phyloP scores from a whole-genome alignment of 352 stramenopile genomes.

The Phytophthora uliginosa region DNA sequence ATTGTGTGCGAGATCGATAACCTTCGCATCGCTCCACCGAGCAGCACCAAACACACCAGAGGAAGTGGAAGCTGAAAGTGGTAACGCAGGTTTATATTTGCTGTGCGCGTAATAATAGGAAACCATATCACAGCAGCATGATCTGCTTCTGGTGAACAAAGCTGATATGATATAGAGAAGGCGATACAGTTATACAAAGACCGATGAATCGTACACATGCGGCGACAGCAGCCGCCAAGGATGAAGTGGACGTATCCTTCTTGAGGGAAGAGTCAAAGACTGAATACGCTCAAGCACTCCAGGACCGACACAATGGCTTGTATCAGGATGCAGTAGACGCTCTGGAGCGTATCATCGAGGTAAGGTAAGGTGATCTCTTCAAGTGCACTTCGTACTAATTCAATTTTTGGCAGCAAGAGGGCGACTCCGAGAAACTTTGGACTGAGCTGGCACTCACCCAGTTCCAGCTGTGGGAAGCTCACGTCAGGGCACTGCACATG shows the following conservation, averaged over 20 bases:
- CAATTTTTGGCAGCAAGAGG: slow-evolving; percentile 48
- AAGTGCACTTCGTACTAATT: slow-evolving; percentile 1
- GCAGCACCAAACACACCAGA: slow-evolving; percentile 4
- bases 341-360: slow-evolving; percentile 60
- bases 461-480: slow-evolving; percentile 66
- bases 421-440: slow-evolving; percentile 68
- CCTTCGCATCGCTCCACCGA: slow-evolving; percentile 29
- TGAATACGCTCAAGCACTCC: slow-evolving; percentile 42
- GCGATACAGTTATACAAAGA: background rate
- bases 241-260: slow-evolving; percentile 20
- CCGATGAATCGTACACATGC: slow-evolving; percentile 19
- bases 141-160: too few species aligned
- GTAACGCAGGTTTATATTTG: slow-evolving; percentile 13
- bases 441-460: slow-evolving; percentile 66
- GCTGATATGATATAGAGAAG: slow-evolving; percentile 6
- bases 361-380: slow-evolving; percentile 26
- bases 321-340: slow-evolving; percentile 49
- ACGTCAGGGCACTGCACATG: slow-evolving; percentile 53
- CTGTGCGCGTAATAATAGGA: slow-evolving; percentile 9
- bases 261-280: slow-evolving; percentile 40
- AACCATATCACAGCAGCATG: background rate
- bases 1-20: slow-evolving; percentile 68
- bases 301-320: slow-evolving; percentile 44
- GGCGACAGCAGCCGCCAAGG: background rate
- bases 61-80: background rate